Conservation (phyloP, 345 rosid genomes). For the Boechera stricta region DNA sequence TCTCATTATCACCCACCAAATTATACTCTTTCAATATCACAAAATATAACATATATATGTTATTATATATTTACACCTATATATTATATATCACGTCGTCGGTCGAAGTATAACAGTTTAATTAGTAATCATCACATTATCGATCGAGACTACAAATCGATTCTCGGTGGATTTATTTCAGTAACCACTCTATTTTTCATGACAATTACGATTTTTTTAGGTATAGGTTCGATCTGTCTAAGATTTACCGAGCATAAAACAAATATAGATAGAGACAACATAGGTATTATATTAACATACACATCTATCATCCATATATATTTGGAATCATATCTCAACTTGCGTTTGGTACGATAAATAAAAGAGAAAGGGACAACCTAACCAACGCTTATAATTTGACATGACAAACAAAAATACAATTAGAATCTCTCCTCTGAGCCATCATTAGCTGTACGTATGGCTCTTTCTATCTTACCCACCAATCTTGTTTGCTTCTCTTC, state of each 20-base stretch:
- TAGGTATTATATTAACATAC: slow-evolving; percentile 17
- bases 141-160: background rate
- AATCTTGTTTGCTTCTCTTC: slow-evolving; percentile 39
- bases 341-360: slow-evolving; percentile 43
- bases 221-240: background rate
- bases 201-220: background rate
- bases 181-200: background rate
- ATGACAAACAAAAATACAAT: slow-evolving; percentile 35
- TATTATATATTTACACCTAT: background rate
- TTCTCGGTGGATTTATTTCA: background rate
- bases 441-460: slow-evolving; percentile 50
- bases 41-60: background rate
- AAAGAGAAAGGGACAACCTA: slow-evolving; percentile 48
- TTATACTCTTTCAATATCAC: slow-evolving; percentile 17
- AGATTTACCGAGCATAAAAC: background rate
- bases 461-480: slow-evolving; percentile 39
- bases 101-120: slow-evolving; percentile 8
- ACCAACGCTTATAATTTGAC: slow-evolving; percentile 43
- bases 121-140: background rate
- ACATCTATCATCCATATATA: background rate
- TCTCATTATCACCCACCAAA: slow-evolving; percentile 38
- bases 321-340: slow-evolving; percentile 35
- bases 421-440: slow-evolving; percentile 33
- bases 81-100: background rate
- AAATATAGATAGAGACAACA: slow-evolving; percentile 21